Evolutionary conservation across 2,329 filamentous ascomycete genomes (phyloP), one percentile per base, ranked within the genome.

Genomic region (Allantophomopsis lycopodina): DNA sequence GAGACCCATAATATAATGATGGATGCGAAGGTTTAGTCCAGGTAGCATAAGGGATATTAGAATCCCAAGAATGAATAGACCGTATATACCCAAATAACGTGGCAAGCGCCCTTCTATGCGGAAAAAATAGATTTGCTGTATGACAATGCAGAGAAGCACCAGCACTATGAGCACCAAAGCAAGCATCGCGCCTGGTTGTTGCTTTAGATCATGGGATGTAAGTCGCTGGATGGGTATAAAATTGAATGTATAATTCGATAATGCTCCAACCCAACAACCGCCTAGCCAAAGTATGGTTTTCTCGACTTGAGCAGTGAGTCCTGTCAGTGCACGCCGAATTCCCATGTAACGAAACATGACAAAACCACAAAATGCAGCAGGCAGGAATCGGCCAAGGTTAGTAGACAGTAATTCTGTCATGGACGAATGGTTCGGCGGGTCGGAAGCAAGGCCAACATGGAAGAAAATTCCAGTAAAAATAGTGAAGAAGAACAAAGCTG

Each of bases 221-320:
- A 98, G 69, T 2, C 91, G 80, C 58, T 87, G 77, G 48, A 98
- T 91, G 0, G 91, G 91, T 44, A 98, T 95, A 61, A 84, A 82
- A 51, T 86, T 83, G 53, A 98, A 85, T 0, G 91, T 96, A 60
- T 95, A 93, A 60, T 96, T 96, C 53, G 89, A 89, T 48, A 98
- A 62, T 1, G 85, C 80, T 13, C 88, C 91, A 32, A 95, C 76
- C 82, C 93, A 98, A 54, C 83, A 87, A 7, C 78, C 80, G 1
- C 88, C 88, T 1, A 98, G 67, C 82, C 87, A 96, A 20, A 96
- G 68, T 2, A 96, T 60, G 0, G 86, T 84, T 66, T 94, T 95
- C 54, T 94, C 89, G 34, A 94, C 51, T 55, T 94, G 89, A 0
- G 88, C 86, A 0, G 75, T 80, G 2, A 95, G 68, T 2, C 77